Conservation (phyloP, 2,329 filamentous ascomycete genomes). For the Aspergillus sp. region DNA sequence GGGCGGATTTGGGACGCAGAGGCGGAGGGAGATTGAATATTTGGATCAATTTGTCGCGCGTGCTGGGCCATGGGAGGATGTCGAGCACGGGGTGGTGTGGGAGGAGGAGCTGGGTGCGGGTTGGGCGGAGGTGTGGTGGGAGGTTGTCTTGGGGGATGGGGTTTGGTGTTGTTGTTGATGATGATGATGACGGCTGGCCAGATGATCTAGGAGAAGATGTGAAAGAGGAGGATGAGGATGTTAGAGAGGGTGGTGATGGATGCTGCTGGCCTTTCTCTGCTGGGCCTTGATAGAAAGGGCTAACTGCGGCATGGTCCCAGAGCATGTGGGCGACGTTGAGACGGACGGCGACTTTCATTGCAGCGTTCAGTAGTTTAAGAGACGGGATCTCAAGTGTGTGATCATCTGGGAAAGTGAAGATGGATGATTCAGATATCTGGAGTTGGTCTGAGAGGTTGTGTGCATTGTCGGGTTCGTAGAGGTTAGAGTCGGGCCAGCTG, state of each 20-base stretch:
- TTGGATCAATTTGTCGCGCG: constrained; percentile 54
- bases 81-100: constrained; percentile 61
- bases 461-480: neutral
- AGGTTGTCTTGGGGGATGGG: constrained; percentile 30
- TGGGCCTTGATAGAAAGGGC: constrained; percentile 46
- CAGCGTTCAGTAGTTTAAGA: constrained; percentile 49
- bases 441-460: constrained; percentile 7
- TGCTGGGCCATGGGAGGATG: constrained; percentile 58
- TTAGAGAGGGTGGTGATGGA: constrained; percentile 5
- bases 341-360: constrained; percentile 50
- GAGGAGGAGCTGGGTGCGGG: constrained; percentile 48
- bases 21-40: constrained; percentile 52
- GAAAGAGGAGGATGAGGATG: constrained; percentile 9
- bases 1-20: constrained; percentile 49
- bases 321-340: constrained; percentile 45
- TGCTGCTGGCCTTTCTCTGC: neutral
- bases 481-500: neutral
- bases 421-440: constrained; percentile 10
- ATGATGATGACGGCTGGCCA: neutral
- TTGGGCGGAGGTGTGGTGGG: constrained; percentile 53
- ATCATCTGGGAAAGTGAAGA: constrained; percentile 46
- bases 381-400: constrained; percentile 52
- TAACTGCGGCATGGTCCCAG: constrained; percentile 50
- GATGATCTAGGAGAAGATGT: too few relatives aligned
- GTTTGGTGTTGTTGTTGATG: neutral